phyloP scores from a whole-genome alignment of 148 eudicot species.

The Rhododendron ovatum region DNA sequence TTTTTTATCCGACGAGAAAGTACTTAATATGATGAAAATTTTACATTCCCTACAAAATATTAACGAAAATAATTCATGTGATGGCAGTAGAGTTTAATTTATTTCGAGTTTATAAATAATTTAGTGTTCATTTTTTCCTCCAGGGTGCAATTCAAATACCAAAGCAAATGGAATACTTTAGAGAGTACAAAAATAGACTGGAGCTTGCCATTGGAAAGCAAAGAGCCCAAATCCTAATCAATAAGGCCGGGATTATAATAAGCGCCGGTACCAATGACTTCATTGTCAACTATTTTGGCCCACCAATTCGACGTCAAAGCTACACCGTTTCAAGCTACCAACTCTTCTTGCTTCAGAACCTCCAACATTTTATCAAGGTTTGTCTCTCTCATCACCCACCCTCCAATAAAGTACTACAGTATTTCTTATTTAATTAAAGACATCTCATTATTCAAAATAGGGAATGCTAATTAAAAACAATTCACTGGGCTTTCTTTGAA shows the following conservation, averaged over 20 bases:
- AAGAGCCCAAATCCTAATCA: slow-evolving; percentile 29
- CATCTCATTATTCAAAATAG: neutral
- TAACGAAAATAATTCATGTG: too few species aligned
- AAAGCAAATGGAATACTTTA: slow-evolving; percentile 52
- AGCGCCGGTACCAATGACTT: slow-evolving; percentile 84
- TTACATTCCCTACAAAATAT: too few species aligned
- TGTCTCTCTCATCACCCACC: neutral
- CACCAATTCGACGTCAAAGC: slow-evolving; percentile 36
- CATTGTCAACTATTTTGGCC: slow-evolving; percentile 47
- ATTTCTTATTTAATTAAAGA: too few species aligned
- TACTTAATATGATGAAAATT: too few species aligned
- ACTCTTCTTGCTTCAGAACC: slow-evolving; percentile 40
- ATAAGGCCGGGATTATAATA: slow-evolving; percentile 36
- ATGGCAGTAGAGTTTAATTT: too few species aligned
- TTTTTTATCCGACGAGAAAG: too few species aligned
- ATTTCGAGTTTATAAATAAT: neutral
- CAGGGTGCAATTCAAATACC: slow-evolving; percentile 60
- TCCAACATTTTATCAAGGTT: slow-evolving; percentile 54
- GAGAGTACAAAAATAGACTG: slow-evolving; percentile 44
- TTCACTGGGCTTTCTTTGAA: too few species aligned
- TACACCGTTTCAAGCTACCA: slow-evolving; percentile 46
- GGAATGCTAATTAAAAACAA: too few species aligned
- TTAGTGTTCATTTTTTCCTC: neutral
- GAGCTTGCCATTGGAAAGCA: slow-evolving; percentile 37
- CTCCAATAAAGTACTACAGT: too few species aligned